These are phyloP conservation scores for Fusarium transvaalense DNA, from an alignment of 2,329 filamentous ascomycete species.

Conservation along the genomic window DNA sequence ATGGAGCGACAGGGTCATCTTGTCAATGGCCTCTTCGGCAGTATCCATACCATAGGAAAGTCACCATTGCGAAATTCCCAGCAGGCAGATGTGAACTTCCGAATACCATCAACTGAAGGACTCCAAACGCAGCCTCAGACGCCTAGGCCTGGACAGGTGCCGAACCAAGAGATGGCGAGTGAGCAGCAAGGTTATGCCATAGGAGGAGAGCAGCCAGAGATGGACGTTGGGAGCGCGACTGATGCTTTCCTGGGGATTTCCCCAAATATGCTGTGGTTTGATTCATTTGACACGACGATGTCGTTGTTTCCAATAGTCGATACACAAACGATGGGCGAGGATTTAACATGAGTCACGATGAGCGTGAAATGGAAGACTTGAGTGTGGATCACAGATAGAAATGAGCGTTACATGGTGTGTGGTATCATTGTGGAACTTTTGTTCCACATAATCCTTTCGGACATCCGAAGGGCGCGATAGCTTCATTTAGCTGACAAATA, in stretches of 20 bases:
- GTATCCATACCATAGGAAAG: slow-evolving; percentile 41
- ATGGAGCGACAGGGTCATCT: slow-evolving; percentile 45
- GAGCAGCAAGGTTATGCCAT: slow-evolving; percentile 2
- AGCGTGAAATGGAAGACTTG: too few species aligned
- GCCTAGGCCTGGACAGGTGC: not conserved
- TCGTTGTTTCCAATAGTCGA: slow-evolving; percentile 46
- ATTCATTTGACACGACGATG: slow-evolving; percentile 46
- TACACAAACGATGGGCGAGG: slow-evolving; percentile 34
- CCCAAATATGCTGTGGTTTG: slow-evolving; percentile 47
- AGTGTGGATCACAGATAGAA: not conserved
- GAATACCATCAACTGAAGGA: not conserved
- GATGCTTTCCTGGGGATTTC: slow-evolving; percentile 45
- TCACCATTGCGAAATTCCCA: slow-evolving; percentile 6
- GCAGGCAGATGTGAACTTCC: not conserved
- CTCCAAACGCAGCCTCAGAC: slow-evolving; percentile 11
- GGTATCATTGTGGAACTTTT: slow-evolving; percentile 6
- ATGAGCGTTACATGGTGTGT: not conserved
- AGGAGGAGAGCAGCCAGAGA: slow-evolving; percentile 20
- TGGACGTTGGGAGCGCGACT: slow-evolving; percentile 20
- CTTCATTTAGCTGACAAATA: not conserved
- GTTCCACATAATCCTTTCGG: not conserved
- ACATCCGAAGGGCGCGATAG: slow-evolving; percentile 12
- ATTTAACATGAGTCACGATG: not conserved
- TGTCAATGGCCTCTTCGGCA: slow-evolving; percentile 44
- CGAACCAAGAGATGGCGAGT: not conserved